phyloP scores from a whole-genome alignment of 2,329 filamentous ascomycete species.

The Xylariaceae sp. region DNA sequence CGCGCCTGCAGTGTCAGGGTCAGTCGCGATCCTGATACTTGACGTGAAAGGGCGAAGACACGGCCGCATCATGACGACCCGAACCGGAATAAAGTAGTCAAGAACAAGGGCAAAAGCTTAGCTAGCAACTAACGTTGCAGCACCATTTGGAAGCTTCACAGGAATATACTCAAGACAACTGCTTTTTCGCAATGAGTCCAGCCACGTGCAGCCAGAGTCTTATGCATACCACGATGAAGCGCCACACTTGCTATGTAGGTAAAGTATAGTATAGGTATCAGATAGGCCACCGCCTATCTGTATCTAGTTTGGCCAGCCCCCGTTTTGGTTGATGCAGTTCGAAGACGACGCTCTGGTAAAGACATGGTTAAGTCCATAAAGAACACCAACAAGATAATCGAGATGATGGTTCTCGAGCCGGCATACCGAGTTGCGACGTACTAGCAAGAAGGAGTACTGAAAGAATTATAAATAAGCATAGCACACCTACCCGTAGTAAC shows the following conservation, averaged over 20 bases:
- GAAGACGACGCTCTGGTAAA: background rate
- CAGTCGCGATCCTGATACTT: background rate
- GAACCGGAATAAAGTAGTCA: background rate
- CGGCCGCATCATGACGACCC: slow-evolving; percentile 6
- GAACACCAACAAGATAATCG: background rate
- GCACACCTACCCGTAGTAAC: background rate
- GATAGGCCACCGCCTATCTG: background rate
- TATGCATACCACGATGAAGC: no score
- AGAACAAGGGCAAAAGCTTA: background rate
- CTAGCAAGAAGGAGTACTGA: no score
- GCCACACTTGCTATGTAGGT: no score
- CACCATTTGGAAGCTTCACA: slow-evolving; percentile 2
- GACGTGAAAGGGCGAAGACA: background rate
- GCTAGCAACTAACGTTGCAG: background rate
- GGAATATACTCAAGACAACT: slow-evolving; percentile 10
- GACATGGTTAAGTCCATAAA: background rate
- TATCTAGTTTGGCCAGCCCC: slow-evolving; percentile 1
- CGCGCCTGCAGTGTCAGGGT: slow-evolving; percentile 6
- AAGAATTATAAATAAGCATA: no score
- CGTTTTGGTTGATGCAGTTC: background rate
- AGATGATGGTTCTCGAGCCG: no score
- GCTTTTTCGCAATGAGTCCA: background rate
- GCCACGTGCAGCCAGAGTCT: no score
- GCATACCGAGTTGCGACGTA: no score
- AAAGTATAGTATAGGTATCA: no score